Evolutionary conservation across 805 yeast genomes (phyloP).

Genomic region (Metschnikowia gruessii): DNA sequence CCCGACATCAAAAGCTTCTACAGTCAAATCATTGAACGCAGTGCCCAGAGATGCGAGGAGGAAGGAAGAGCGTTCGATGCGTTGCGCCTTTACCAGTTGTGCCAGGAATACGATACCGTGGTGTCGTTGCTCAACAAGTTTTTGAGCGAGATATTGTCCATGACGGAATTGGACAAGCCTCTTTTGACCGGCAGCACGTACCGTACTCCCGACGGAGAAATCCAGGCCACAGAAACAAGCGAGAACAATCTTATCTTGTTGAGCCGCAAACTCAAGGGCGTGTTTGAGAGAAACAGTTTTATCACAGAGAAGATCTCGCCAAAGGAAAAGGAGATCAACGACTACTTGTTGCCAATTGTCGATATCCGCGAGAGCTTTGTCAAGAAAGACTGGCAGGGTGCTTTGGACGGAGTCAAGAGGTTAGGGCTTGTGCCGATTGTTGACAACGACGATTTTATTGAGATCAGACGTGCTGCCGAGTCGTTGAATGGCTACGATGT

Average conservation of each 20-base stretch:
- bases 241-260: constrained; percentile 49
- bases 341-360: constrained; percentile 61
- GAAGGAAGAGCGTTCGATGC: constrained; percentile 90
- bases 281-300: constrained; percentile 53
- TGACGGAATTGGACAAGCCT: constrained; percentile 65
- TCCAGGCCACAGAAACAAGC: constrained; percentile 31
- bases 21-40: constrained; percentile 71
- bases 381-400: constrained; percentile 55
- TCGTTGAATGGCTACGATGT: constrained; percentile 55
- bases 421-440: constrained; percentile 66
- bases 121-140: constrained; percentile 68
- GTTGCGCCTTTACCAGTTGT: constrained; percentile 76
- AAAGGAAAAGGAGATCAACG: constrained; percentile 62
- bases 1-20: constrained; percentile 58
- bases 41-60: constrained; percentile 84
- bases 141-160: constrained; percentile 72
- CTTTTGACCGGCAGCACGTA: constrained; percentile 40
- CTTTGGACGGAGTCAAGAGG: constrained; percentile 52
- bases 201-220: constrained; percentile 37
- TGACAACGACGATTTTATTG: constrained; percentile 47
- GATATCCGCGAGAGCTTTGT: constrained; percentile 60
- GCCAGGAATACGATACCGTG: constrained; percentile 84
- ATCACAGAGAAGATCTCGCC: constrained; percentile 55
- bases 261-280: constrained; percentile 43
- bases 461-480: constrained; percentile 66